These are phyloP conservation scores for Cyberlindnera lachancei DNA, from an alignment of 805 yeast genomes.

Conservation along the genomic window DNA sequence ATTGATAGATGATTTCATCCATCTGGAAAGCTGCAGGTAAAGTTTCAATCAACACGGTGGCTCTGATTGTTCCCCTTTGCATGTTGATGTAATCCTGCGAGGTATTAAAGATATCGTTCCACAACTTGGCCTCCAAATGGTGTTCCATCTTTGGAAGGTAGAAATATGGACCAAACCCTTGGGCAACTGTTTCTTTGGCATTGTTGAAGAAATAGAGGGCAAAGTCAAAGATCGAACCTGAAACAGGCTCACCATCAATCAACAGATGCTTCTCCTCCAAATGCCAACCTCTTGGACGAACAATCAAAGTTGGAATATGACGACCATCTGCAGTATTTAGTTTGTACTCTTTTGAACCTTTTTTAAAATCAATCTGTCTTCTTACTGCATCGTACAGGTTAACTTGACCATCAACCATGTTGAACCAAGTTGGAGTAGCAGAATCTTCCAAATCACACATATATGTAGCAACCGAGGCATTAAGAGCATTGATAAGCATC, in stretches of 20 bases:
- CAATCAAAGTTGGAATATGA: constrained; percentile 70
- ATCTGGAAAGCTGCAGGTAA: constrained; percentile 82
- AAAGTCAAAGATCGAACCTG: constrained; percentile 74
- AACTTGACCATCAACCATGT: constrained; percentile 74
- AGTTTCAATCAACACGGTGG: constrained; percentile 77
- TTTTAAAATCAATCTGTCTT: constrained; percentile 48
- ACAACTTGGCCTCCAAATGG: constrained; percentile 71
- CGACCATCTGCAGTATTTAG: constrained; percentile 29
- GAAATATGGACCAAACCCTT: constrained; percentile 75
- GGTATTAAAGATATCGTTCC: constrained; percentile 75
- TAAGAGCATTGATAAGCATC: constrained; percentile 77
- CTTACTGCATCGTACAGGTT: constrained; percentile 72
- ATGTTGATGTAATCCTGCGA: constrained; percentile 66
- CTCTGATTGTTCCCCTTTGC: constrained; percentile 72
- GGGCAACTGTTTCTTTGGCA: constrained; percentile 50
- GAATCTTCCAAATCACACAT: constrained; percentile 88
- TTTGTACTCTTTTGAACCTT: constrained; percentile 31
- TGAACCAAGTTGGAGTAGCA: constrained; percentile 77
- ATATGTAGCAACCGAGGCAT: constrained; percentile 71
- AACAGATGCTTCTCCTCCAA: constrained; percentile 65
- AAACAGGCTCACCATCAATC: constrained; percentile 69
- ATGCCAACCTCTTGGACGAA: constrained; percentile 89
- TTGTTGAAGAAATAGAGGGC: constrained; percentile 73
- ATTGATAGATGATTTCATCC: constrained; percentile 75
- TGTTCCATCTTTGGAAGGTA: constrained; percentile 85